These are phyloP conservation scores for Fraxinus baroniana DNA, from an alignment of 305 asterid genomes.

Conservation along the genomic window DNA sequence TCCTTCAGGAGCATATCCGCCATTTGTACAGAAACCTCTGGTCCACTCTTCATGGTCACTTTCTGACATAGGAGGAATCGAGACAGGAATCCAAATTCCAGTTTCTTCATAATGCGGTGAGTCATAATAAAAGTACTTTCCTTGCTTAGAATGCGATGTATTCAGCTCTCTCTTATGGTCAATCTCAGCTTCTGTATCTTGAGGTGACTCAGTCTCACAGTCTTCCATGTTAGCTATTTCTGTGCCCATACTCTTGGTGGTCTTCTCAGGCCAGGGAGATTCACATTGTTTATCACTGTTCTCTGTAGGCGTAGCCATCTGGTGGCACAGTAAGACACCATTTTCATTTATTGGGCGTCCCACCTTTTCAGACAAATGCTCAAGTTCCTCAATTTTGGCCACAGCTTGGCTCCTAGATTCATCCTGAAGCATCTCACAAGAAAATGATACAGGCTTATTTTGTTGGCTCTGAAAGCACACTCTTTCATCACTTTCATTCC, in stretches of 20 bases:
- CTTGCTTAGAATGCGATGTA: slow-evolving; percentile 34
- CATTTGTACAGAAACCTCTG: slow-evolving; percentile 67
- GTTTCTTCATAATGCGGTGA: slow-evolving; percentile 85
- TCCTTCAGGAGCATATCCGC: slow-evolving; percentile 72
- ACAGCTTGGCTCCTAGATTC: slow-evolving; percentile 17
- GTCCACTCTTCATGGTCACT: slow-evolving; percentile 79
- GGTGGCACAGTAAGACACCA: slow-evolving; percentile 1
- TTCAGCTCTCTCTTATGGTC: slow-evolving; percentile 28
- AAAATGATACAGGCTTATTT: slow-evolving; percentile 25
- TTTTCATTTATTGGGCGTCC: slow-evolving; percentile 13
- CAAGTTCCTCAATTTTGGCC: slow-evolving; percentile 27
- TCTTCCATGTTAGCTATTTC: slow-evolving; percentile 14
- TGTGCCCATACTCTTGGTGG: slow-evolving; percentile 13
- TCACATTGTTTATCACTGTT: slow-evolving; percentile 18
- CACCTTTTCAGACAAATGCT: slow-evolving; percentile 20
- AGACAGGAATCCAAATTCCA: slow-evolving; percentile 96
- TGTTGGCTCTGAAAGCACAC: slow-evolving; percentile 18
- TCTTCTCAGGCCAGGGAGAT: slow-evolving; percentile 22
- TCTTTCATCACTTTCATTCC: slow-evolving; percentile 28
- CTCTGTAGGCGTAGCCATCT: slow-evolving; percentile 13
- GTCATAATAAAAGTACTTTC: slow-evolving; percentile 71
- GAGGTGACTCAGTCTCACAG: slow-evolving; percentile 23
- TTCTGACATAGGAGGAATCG: slow-evolving; percentile 92
- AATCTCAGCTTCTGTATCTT: slow-evolving; percentile 21
- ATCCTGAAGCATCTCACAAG: slow-evolving; percentile 7